phyloP scores from a whole-genome alignment of 2,329 filamentous ascomycete genomes.

The Pseudogymnoascus sp. region DNA sequence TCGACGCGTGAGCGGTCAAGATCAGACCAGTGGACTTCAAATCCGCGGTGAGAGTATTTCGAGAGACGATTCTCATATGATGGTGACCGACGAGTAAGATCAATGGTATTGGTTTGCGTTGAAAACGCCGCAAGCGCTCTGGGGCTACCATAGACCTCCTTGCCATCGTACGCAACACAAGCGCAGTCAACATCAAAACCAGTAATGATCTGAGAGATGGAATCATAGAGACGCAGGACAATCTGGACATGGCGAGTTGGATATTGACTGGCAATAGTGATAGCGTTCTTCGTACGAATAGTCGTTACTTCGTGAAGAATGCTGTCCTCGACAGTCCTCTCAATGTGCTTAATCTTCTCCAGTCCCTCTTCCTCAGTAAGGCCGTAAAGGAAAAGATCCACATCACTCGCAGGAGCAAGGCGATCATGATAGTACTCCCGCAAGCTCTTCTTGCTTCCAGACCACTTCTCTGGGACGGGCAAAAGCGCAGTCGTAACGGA shows the following conservation, averaged over 20 bases:
- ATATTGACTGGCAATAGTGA: slow-evolving; percentile 79
- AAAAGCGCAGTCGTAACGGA: slow-evolving; percentile 73
- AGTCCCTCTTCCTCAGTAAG: slow-evolving; percentile 68
- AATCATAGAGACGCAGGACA: slow-evolving; percentile 78
- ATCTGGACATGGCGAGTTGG: slow-evolving; percentile 78
- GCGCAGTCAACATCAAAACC: slow-evolving; percentile 86
- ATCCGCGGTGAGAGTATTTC: slow-evolving; percentile 77
- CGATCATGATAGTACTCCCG: slow-evolving; percentile 74
- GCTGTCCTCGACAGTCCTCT: slow-evolving; percentile 64
- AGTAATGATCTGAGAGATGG: slow-evolving; percentile 73
- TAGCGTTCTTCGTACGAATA: slow-evolving; percentile 76
- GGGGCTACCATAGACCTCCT: slow-evolving; percentile 70
- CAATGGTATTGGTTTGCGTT: slow-evolving; percentile 74
- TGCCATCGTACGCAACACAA: slow-evolving; percentile 71
- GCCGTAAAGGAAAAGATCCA: slow-evolving; percentile 79
- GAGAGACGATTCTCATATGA: slow-evolving; percentile 83
- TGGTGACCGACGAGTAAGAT: slow-evolving; percentile 69
- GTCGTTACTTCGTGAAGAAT: slow-evolving; percentile 78
- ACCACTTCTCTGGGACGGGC: slow-evolving; percentile 57
- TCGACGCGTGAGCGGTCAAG: slow-evolving; percentile 70
- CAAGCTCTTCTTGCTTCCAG: slow-evolving; percentile 52
- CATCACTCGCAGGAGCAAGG: slow-evolving; percentile 74
- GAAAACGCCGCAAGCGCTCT: slow-evolving; percentile 71
- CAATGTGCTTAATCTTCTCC: slow-evolving; percentile 78
- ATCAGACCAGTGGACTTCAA: slow-evolving; percentile 73